A percentile compares a stretch with the other conserved stretches of the same genome.
Conservation (phyloP, 768 basidiomycete species). For the Auricularia sp. region DNA sequence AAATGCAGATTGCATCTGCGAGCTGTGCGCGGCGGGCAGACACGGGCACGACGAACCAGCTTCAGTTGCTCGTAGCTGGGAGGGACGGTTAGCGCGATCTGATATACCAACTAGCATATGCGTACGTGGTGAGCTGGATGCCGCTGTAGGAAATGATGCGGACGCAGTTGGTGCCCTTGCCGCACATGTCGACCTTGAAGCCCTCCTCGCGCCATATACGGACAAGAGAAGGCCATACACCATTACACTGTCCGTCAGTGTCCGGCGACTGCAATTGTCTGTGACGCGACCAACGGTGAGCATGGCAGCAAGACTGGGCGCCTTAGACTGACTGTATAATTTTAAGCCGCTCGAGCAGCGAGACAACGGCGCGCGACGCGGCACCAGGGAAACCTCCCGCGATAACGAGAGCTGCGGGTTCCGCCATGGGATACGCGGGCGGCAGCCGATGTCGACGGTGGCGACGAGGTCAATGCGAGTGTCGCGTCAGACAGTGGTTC, state of each 20-base stretch:
- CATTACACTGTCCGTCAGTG: conserved; percentile 59
- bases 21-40: neutral
- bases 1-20: conserved; percentile 29
- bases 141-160: conserved; percentile 81
- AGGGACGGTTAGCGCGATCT: no score
- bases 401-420: conserved; percentile 30
- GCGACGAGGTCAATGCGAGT: no score
- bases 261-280: conserved; percentile 84
- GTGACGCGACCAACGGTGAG: neutral
- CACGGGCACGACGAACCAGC: conserved; percentile 36
- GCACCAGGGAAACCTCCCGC: conserved; percentile 48
- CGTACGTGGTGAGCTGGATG: conserved; percentile 29
- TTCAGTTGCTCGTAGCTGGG: conserved; percentile 87
- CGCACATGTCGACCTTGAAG: conserved; percentile 85
- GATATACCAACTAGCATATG: neutral
- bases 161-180: conserved; percentile 85
- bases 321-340: conserved; percentile 74
- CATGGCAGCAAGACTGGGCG: neutral
- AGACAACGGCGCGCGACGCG: conserved; percentile 83
- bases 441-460: no score
- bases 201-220: conserved; percentile 95
- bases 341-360: conserved; percentile 85
- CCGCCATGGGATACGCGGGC: conserved; percentile 3
- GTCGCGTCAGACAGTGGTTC: no score
- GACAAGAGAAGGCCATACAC: conserved; percentile 74